These are phyloP conservation scores for Cyberlindnera nakhonratchasimensis DNA, from an alignment of 805 yeast genomes.

Conservation along the genomic window DNA sequence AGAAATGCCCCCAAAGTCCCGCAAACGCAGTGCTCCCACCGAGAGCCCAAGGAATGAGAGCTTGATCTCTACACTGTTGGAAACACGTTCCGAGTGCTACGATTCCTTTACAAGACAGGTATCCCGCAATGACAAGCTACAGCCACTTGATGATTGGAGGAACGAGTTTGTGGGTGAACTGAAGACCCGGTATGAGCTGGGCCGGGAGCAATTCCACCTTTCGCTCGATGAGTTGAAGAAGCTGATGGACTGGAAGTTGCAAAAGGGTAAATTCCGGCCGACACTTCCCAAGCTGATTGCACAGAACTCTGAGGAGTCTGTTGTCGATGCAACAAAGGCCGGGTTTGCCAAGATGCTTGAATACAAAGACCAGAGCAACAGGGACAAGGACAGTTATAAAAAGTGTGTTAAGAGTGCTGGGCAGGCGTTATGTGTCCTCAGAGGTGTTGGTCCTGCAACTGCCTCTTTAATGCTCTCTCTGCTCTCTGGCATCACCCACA, in stretches of 20 bases:
- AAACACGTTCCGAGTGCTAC: conserved; percentile 11
- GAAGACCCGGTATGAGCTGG: conserved; percentile 5
- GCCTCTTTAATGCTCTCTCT: conserved; percentile 25
- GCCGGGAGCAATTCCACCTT: conserved; percentile 4
- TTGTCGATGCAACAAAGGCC: conserved; percentile 8
- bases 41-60: no score
- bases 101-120: conserved; percentile 7
- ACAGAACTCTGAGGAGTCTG: conserved; percentile 19
- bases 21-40: background rate
- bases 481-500: conserved; percentile 11
- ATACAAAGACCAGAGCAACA: background rate
- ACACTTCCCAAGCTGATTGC: conserved; percentile 22
- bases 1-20: conserved; percentile 4
- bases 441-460: conserved; percentile 31
- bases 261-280: conserved; percentile 29
- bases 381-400: conserved; percentile 11
- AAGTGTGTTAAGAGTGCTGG: conserved; percentile 12
- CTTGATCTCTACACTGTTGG: conserved; percentile 1
- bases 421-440: conserved; percentile 9
- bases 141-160: conserved; percentile 25
- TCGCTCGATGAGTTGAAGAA: conserved; percentile 22
- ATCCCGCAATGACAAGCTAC: conserved; percentile 6
- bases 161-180: conserved; percentile 11
- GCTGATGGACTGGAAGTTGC: conserved; percentile 28
- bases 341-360: conserved; percentile 16